Base-by-base conservation (phyloP, 2,329 filamentous ascomycete species). In the Alternaria brassicicola region DNA sequence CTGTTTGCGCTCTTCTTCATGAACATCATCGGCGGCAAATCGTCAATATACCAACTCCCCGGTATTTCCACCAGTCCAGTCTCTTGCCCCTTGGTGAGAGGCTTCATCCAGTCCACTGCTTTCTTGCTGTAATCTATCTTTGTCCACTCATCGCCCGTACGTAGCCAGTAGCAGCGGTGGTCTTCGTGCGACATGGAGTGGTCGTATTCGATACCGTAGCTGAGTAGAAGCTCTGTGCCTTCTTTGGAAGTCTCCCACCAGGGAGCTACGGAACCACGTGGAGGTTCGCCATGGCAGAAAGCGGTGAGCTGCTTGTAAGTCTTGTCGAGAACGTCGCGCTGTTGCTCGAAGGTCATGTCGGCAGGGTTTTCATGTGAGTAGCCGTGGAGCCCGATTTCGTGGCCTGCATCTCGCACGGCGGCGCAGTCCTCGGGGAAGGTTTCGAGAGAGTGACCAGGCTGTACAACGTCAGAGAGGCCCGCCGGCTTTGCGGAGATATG, bases 181-280 rank as follows among this genome's bases (percentile, higher is more conserved):
- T 90, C 88, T 49, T 89, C 80, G 69, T 89, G 86, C 48, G 79
- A 83, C 84, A 90, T 88, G 57, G 81, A 84, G 70, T 90, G 88
- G 66, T 90, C 88, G 67, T 90, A 90, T 64, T 89, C 87, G 60
- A 90, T 86, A 13, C 88, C 88, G 68, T 90, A 90, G 62, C 81
- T 82, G 15, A 89, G 80, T 66, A 90, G 78, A 15, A 90, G 76
- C 62, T 90, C 85, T 0, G 85, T 85, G 4, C 88, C 88, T 70
- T 91, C 89, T 62, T 85, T 83, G 58, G 84, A 88, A 0, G 85
- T 87, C 70, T 92, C 89, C 89, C 89, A 93, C 84, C 86, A 93
- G 0, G 90, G 90, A 0, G 89, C 89, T 0, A 92, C 89, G 36
- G 84, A 88, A 1, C 90, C 90, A 0, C 88, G 80, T 0, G 90